Percentiles rank a stretch among this genome's conserved stretches.
Conservation (phyloP, 2,329 filamentous ascomycete genomes). For the Colletotrichum incanum region DNA sequence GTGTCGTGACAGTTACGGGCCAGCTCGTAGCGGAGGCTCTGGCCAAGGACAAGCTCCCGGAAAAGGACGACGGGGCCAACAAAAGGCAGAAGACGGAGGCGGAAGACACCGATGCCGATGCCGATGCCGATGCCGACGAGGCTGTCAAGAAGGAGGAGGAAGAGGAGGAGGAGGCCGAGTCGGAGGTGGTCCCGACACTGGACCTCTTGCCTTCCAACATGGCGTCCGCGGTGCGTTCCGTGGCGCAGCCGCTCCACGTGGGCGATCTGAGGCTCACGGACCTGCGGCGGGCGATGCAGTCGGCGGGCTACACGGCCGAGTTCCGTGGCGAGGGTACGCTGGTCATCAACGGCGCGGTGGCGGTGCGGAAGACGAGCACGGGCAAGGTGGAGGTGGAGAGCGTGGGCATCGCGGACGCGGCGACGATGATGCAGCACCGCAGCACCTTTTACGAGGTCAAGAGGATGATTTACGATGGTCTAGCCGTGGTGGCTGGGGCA, state of each 20-base stretch:
- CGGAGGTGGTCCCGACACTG: slow-evolving; percentile 62
- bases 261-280: slow-evolving; percentile 93
- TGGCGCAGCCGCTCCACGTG: slow-evolving; percentile 91
- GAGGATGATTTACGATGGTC: slow-evolving; percentile 91
- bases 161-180: slow-evolving; percentile 22
- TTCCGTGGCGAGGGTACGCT: slow-evolving; percentile 94
- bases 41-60: slow-evolving; percentile 62
- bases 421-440: slow-evolving; percentile 60
- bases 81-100: slow-evolving; percentile 66
- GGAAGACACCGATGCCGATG: slow-evolving; percentile 37
- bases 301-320: slow-evolving; percentile 87
- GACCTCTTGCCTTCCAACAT: slow-evolving; percentile 72
- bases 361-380: slow-evolving; percentile 89
- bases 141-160: slow-evolving; percentile 36
- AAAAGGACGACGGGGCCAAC: slow-evolving; percentile 59
- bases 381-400: slow-evolving; percentile 91
- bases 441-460: slow-evolving; percentile 90
- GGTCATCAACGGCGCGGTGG: slow-evolving; percentile 89
- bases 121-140: slow-evolving; percentile 40
- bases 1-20: slow-evolving; percentile 94
- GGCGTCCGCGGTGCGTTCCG: slow-evolving; percentile 81
- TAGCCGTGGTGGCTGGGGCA: slow-evolving; percentile 84
- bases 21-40: slow-evolving; percentile 63
- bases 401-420: slow-evolving; percentile 67
- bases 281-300: slow-evolving; percentile 86